A percentile compares a stretch with the other conserved stretches of the same genome.
Conservation (phyloP, 179 eudicot species). For the Beta macrorhiza region DNA sequence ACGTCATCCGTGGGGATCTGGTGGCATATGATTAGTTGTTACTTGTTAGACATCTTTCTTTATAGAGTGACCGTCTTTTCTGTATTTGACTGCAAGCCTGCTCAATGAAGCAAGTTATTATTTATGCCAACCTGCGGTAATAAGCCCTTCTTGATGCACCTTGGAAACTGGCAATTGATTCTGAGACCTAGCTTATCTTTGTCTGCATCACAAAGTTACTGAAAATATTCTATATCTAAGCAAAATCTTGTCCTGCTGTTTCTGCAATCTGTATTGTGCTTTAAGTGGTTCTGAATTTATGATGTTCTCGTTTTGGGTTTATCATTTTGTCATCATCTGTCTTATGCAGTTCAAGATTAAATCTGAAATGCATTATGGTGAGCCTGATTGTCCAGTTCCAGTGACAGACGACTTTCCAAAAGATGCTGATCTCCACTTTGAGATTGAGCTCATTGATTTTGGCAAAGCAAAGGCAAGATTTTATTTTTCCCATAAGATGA, state of each 20-base stretch:
- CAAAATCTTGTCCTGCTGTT: background rate
- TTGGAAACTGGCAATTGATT: conserved; percentile 8
- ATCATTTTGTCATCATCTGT: conserved; percentile 12
- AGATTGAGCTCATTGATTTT: conserved; percentile 89
- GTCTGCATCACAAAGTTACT: conserved; percentile 6
- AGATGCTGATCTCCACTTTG: conserved; percentile 91
- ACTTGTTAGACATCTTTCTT: background rate
- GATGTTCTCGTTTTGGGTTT: background rate
- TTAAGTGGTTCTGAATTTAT: background rate
- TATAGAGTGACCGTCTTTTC: background rate
- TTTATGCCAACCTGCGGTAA: background rate
- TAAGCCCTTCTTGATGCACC: conserved; percentile 4
- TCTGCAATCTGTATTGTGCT: conserved; percentile 13
- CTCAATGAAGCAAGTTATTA: background rate
- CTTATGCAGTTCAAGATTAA: conserved; percentile 82
- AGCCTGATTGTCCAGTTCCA: conserved; percentile 85
- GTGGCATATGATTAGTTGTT: background rate
- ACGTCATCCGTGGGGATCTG: background rate
- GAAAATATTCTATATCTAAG: background rate
- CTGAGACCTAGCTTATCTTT: background rate
- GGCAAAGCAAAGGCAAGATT: conserved; percentile 83
- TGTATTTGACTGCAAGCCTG: background rate
- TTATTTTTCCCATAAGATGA: background rate
- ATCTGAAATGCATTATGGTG: conserved; percentile 92
- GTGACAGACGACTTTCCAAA: conserved; percentile 75